phyloP scores from a whole-genome alignment of 169 alveolate species.

The Plasmodium knowlesi region DNA sequence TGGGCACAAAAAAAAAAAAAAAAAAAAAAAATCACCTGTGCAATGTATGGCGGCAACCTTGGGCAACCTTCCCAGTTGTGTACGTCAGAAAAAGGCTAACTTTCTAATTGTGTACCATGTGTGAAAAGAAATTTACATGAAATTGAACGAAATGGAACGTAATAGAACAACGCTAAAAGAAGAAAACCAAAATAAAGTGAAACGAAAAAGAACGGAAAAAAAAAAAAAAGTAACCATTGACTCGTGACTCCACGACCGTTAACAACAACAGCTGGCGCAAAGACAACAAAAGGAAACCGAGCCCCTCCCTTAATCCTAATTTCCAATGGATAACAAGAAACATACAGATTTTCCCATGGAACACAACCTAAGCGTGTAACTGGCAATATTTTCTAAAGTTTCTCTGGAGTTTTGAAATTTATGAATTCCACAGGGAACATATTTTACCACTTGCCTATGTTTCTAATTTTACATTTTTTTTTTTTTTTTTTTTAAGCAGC shows the following conservation, averaged over 20 bases:
- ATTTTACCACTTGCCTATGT: background rate
- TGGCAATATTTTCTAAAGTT: background rate
- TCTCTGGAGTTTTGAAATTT: background rate
- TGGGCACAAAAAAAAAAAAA: background rate
- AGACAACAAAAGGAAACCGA: background rate
- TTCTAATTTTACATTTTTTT: background rate
- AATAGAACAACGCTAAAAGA: background rate
- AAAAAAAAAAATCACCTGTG: background rate
- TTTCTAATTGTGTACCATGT: background rate
- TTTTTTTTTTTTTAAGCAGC: conserved; percentile 12
- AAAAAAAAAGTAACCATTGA: background rate
- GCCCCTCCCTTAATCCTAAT: background rate
- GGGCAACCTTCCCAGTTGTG: background rate
- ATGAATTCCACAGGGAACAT: background rate
- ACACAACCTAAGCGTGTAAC: background rate
- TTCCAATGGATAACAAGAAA: conserved; percentile 5
- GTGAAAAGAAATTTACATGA: background rate
- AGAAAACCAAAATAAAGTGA: background rate
- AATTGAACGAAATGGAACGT: background rate
- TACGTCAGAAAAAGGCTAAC: background rate
- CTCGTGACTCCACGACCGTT: background rate
- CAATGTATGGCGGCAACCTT: background rate
- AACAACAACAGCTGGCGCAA: background rate
- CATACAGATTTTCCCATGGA: background rate
- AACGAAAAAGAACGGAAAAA: background rate